Evolutionary conservation across 1,284 basidiomycete genomes (phyloP).

Genomic region (Butyriboletus regius): DNA sequence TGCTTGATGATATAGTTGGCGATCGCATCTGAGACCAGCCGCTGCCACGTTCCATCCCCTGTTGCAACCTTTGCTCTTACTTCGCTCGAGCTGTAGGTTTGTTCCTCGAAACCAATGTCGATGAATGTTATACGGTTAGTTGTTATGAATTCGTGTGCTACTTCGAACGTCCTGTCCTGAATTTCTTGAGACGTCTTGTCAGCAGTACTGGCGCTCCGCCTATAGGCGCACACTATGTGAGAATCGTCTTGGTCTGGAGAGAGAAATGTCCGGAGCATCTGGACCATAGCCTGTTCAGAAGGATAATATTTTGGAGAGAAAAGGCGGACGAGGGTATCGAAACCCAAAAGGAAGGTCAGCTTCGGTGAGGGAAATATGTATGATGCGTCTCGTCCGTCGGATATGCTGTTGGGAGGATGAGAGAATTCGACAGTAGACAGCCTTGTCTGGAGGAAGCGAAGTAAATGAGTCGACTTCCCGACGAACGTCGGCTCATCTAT

Average conservation of each 20-base stretch:
- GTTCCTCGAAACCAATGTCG: slow-evolving; percentile 52
- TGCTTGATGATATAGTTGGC: slow-evolving; percentile 46
- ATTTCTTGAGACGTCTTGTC: slow-evolving; percentile 23
- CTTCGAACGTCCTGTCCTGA: slow-evolving; percentile 31
- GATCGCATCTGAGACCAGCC: slow-evolving; percentile 40
- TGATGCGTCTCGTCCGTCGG: slow-evolving; percentile 7
- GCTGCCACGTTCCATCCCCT: slow-evolving; percentile 34
- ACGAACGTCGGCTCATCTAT: slow-evolving; percentile 86
- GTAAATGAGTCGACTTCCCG: slow-evolving; percentile 65
- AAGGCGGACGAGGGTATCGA: slow-evolving; percentile 83
- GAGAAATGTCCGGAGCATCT: slow-evolving; percentile 57
- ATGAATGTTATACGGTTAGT: slow-evolving; percentile 50
- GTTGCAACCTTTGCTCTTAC: slow-evolving; percentile 50
- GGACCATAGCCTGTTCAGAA: slow-evolving; percentile 47
- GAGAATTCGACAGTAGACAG: slow-evolving; percentile 23
- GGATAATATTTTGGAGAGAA: slow-evolving; percentile 76
- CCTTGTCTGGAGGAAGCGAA: slow-evolving; percentile 43
- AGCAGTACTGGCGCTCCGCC: slow-evolving; percentile 32
- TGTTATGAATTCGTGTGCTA: slow-evolving; percentile 47
- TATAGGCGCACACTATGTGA: slow-evolving; percentile 64
- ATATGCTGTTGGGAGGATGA: background rate
- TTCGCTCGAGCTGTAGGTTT: slow-evolving; percentile 65
- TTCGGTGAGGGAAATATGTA: slow-evolving; percentile 31
- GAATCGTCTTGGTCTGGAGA: slow-evolving; percentile 54
- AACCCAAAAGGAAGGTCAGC: slow-evolving; percentile 70